Percentiles rank a stretch among this genome's conserved stretches.
Evolutionary conservation across 1,284 basidiomycete genomes (phyloP).

Genomic region (Cutaneotrichosporon mucoides): DNA sequence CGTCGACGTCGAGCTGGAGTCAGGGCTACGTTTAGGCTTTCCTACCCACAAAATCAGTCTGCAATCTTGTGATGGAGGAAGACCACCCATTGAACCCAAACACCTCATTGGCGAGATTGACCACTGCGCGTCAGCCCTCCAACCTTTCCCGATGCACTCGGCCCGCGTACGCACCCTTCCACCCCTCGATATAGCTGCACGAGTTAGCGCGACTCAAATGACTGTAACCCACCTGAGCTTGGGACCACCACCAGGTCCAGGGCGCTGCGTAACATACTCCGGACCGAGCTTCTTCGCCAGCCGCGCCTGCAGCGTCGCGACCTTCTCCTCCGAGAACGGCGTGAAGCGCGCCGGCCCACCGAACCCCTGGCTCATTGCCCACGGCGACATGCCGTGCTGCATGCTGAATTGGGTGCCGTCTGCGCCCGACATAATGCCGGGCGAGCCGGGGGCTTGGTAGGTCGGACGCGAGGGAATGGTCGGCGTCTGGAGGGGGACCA

Average conservation of each 20-base stretch:
- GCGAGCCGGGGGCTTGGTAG: not conserved
- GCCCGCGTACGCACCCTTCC: slow-evolving; percentile 58
- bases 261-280: slow-evolving; percentile 84
- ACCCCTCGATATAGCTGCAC: slow-evolving; percentile 86
- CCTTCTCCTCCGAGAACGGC: slow-evolving; percentile 55
- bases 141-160: not conserved
- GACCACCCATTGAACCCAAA: slow-evolving; percentile 99
- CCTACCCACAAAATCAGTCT: slow-evolving; percentile 58
- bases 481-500: slow-evolving; percentile 15
- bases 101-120: slow-evolving; percentile 94
- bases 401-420: slow-evolving; percentile 13
- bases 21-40: not conserved
- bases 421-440: not conserved
- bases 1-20: slow-evolving; percentile 57
- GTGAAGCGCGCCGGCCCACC: slow-evolving; percentile 22
- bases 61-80: slow-evolving; percentile 71
- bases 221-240: slow-evolving; percentile 58
- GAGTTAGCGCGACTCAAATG: not conserved
- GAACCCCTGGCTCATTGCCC: slow-evolving; percentile 7
- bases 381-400: slow-evolving; percentile 11
- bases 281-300: slow-evolving; percentile 86
- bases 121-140: slow-evolving; percentile 53
- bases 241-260: slow-evolving; percentile 73
- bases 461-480: not conserved
- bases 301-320: slow-evolving; percentile 73